Percentiles rank a stretch among this genome's conserved stretches.
phyloP scores from a whole-genome alignment of 352 stramenopile genomes.

The Phytophthora agathidicida region DNA sequence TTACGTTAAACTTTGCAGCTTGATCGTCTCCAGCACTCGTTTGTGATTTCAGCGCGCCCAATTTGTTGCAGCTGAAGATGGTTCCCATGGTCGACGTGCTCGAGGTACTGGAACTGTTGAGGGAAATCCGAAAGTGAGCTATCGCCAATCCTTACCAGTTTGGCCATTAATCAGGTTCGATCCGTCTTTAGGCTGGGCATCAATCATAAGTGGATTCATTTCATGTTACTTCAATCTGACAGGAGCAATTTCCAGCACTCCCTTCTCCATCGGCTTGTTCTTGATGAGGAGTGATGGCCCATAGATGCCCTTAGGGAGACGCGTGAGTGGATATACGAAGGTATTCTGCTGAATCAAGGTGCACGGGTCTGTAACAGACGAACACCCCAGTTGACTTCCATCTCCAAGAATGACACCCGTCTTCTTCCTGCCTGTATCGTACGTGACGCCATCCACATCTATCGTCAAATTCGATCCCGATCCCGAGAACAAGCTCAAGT shows the following conservation, averaged over 20 bases:
- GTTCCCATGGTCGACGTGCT: slow-evolving; percentile 16
- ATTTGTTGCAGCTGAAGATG: slow-evolving; percentile 14
- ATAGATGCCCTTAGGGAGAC: slow-evolving; percentile 72
- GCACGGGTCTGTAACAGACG: slow-evolving; percentile 71
- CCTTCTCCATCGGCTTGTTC: slow-evolving; percentile 80
- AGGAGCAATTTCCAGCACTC: slow-evolving; percentile 61
- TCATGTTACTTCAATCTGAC: slow-evolving; percentile 5
- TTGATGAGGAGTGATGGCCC: slow-evolving; percentile 74
- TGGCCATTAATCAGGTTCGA: neutral
- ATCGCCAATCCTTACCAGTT: neutral
- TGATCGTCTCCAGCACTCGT: neutral
- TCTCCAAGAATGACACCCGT: slow-evolving; percentile 77
- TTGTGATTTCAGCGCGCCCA: neutral
- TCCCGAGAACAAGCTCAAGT: slow-evolving; percentile 63
- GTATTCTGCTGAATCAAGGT: slow-evolving; percentile 68
- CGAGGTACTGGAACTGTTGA: neutral
- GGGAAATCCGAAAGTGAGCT: slow-evolving; percentile 14
- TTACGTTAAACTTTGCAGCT: slow-evolving; percentile 1
- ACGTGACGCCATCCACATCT: slow-evolving; percentile 40
- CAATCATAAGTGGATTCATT: slow-evolving; percentile 5
- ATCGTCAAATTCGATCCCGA: slow-evolving; percentile 38
- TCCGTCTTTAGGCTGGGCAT: neutral
- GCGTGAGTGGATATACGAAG: slow-evolving; percentile 69
- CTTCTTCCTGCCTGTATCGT: slow-evolving; percentile 74
- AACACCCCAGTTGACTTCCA: slow-evolving; percentile 74